Evolutionary conservation across 73 alveolate species (phyloP), one percentile per base, ranked within the genome.

Genomic region (Symbiodinium pilosum): DNA sequence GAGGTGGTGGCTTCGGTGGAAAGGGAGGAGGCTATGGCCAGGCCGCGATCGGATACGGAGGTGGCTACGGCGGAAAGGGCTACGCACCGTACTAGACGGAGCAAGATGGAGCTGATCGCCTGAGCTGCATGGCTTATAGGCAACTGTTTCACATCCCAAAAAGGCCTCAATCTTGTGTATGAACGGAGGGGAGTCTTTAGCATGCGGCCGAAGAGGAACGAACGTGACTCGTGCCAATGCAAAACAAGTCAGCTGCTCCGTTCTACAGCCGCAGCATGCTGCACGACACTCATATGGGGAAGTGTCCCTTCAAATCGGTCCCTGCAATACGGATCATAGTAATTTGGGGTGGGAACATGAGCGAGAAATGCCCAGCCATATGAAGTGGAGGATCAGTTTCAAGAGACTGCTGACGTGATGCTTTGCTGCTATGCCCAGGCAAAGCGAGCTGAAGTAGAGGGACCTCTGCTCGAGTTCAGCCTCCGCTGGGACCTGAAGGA

Each of bases 1-100:
- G 84, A 8, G 94, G 94, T 5, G 93, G 83, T 47, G 43, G 36
- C 36, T 47, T 77, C 1, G 93, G 83, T 30, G 93, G 83, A 26
- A 73, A 43, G 16, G 93, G 93, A 32, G 69, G 69, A 30, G 59
- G 64, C 39, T 81, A 52, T 24, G 94, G 85, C 21, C 69, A 84
- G n/a, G 85, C 84, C 0, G 94, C 94, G 24, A 54, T 87, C 43
- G 85, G 85, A 0, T 71, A 71, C 85, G 69, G 44, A 11, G 93
- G 93, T 51, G 93, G 93, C 93, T 86, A 86, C 56, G n/a, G n/a
- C n/a, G 73, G 93, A 71, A 86, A 86, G 54, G 94, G 94, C 94
- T 64, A 64, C 32, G 77, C 77, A 36, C 77, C 77, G 12, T 64
- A 64, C 40, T 64, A 36, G 28, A 36, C 77, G 32, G 28, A n/a